Base-by-base conservation (phyloP, 1,139 yeast genomes). In the Saccharomyces pastorianus region DNA sequence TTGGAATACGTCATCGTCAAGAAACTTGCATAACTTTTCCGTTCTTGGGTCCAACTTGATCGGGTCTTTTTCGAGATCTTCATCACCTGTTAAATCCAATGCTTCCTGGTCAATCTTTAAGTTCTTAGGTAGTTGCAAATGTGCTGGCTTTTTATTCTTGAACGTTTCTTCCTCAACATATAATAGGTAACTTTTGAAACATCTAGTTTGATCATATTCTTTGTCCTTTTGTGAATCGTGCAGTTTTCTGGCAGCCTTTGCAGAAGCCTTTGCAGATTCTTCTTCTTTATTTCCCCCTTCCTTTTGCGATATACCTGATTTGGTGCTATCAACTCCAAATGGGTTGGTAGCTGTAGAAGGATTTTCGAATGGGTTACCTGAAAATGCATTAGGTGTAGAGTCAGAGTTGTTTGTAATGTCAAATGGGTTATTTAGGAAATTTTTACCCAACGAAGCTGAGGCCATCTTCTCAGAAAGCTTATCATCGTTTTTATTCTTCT, bases 1-100 rank as follows among this genome's bases (percentile, higher is more conserved):
- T 65, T 87, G 91, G 71, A 93, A 93, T 14, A 79, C 80, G 56
- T 81, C 82, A 67, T 90, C 97, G 57, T 85, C 87, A 58, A 85
- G 75, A 74, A 83, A 66, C 42, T 71, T 77, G 48, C 73, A 66
- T 1, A 71, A 51, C 50, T 65, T 70, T 51, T 71, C 78, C 6
- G 73, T 71, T 31, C 73, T 70, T n/a, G 74, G 66, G 54, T 73
- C 76, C 17, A 72, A 51, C 41, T 64, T 65, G 11, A 66, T 54
- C 20, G 68, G 65, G 49, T 62, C 58, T 34, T 65, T 63, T 32
- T 61, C 65, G 7, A 66, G 50, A 25, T 61, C 61, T 25, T 68
- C 70, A 27, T 73, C 68, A 0, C 63, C 70, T 3, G 66, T 59
- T 41, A 64, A 54, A 26, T 67, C 73, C 26, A 69, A 51, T 2